These are phyloP conservation scores for Nannochloropsis gaditana DNA, from an alignment of 108 stramenopile species.

Conservation along the genomic window DNA sequence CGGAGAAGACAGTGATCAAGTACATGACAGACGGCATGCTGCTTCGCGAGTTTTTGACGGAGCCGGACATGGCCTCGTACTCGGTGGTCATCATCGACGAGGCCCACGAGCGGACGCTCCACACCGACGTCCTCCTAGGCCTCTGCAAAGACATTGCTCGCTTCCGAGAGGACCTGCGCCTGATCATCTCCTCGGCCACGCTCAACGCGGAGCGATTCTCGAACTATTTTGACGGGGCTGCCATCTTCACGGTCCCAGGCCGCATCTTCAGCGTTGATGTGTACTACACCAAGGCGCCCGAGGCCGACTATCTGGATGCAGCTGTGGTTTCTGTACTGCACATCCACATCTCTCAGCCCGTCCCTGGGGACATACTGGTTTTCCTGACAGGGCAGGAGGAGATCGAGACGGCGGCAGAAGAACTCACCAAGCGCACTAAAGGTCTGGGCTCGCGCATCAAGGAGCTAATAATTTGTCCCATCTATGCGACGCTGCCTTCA, in stretches of 20 bases:
- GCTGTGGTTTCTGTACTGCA: slow-evolving; percentile 95
- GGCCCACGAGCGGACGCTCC: slow-evolving; percentile 94
- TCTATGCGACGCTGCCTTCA: slow-evolving; percentile 91
- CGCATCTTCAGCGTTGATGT: slow-evolving; percentile 61
- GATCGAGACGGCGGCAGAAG: slow-evolving; percentile 94
- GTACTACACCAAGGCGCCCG: slow-evolving; percentile 96
- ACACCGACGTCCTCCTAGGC: slow-evolving; percentile 95
- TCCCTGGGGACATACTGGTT: slow-evolving; percentile 93
- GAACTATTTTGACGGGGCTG: slow-evolving; percentile 94
- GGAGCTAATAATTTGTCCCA: slow-evolving; percentile 95
- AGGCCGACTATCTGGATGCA: slow-evolving; percentile 98
- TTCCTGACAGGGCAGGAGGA: slow-evolving; percentile 99
- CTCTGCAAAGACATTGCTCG: slow-evolving; percentile 93
- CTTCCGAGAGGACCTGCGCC: slow-evolving; percentile 75
- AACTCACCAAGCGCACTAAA: slow-evolving; percentile 69
- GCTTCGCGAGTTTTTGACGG: slow-evolving; percentile 85
- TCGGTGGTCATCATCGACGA: slow-evolving; percentile 95
- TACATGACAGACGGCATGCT: slow-evolving; percentile 92
- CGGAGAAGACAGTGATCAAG: slow-evolving; percentile 71
- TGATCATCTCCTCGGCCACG: slow-evolving; percentile 93
- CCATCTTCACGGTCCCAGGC: slow-evolving; percentile 89
- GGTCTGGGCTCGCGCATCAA: slow-evolving; percentile 79
- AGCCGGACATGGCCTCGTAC: slow-evolving; percentile 91
- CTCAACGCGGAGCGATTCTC: slow-evolving; percentile 97
- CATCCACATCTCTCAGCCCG: slow-evolving; percentile 92